Percentiles rank a stretch among this genome's conserved stretches.
These are phyloP conservation scores for Pythium insidiosum DNA, from an alignment of 352 stramenopile genomes.

Conservation along the genomic window DNA sequence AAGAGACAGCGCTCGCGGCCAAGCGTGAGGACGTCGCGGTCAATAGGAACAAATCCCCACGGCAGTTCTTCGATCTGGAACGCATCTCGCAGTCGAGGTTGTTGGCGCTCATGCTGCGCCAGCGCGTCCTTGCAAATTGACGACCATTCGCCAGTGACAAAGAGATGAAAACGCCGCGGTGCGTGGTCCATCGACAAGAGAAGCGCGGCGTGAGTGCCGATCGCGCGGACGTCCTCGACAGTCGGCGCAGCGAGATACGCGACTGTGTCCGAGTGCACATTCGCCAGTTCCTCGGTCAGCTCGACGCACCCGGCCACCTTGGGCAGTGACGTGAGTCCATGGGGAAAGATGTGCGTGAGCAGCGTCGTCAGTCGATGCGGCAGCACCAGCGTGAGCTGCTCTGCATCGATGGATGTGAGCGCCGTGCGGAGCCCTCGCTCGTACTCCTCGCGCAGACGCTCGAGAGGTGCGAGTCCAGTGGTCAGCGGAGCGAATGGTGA, in stretches of 20 bases:
- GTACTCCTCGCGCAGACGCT: conserved; percentile 33
- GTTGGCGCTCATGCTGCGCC: conserved; percentile 17
- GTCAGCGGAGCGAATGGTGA: conserved; percentile 8
- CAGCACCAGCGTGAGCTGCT: conserved; percentile 42
- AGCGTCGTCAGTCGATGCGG: conserved; percentile 42
- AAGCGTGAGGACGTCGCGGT: conserved; percentile 51
- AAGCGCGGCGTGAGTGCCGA: conserved; percentile 33
- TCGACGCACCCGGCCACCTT: conserved; percentile 49
- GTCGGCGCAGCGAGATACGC: conserved; percentile 40
- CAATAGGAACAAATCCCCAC: conserved; percentile 53
- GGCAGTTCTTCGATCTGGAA: conserved; percentile 33
- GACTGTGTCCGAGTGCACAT: conserved; percentile 18
- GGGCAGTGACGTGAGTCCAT: conserved; percentile 27
- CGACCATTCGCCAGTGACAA: conserved; percentile 42
- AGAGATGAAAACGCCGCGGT: conserved; percentile 19
- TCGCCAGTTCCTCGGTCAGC: conserved; percentile 35
- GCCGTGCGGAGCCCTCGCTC: conserved; percentile 27
- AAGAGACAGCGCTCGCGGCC: conserved; percentile 42
- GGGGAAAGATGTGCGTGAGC: conserved; percentile 50
- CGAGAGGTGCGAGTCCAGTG: conserved; percentile 1
- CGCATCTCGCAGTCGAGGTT: conserved; percentile 21
- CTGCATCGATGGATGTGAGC: conserved; percentile 22
- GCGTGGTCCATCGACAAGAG: conserved; percentile 16
- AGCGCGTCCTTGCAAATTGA: conserved; percentile 39
- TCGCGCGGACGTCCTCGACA: conserved; percentile 33